phyloP scores from a whole-genome alignment of 2,329 filamentous ascomycete genomes.

The Bimuria novae-zelandiae region DNA sequence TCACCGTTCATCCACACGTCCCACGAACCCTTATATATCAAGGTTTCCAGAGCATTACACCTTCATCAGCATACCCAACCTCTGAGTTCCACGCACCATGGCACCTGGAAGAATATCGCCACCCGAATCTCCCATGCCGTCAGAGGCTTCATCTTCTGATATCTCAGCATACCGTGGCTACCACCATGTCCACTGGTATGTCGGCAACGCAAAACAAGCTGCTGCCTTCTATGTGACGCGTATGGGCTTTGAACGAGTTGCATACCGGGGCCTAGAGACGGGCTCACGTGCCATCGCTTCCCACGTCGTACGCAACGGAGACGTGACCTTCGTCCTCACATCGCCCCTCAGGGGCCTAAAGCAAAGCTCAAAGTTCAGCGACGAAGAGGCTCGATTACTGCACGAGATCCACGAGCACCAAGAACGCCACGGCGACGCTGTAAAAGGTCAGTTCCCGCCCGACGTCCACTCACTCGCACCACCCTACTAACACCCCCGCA shows the following conservation, averaged over 20 bases:
- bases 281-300: slow-evolving; percentile 80
- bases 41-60: too few species aligned
- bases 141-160: slow-evolving; percentile 31
- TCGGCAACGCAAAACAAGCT: slow-evolving; percentile 95
- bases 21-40: background rate
- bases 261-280: slow-evolving; percentile 87
- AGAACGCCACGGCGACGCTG: slow-evolving; percentile 86
- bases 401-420: slow-evolving; percentile 80
- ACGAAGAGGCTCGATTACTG: slow-evolving; percentile 68
- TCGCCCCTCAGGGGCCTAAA: slow-evolving; percentile 68
- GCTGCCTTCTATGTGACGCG: slow-evolving; percentile 85
- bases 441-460: slow-evolving; percentile 71
- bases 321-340: slow-evolving; percentile 81
- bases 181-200: slow-evolving; percentile 94
- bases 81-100: slow-evolving; percentile 23
- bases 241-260: slow-evolving; percentile 82
- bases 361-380: slow-evolving; percentile 34
- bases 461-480: too few species aligned
- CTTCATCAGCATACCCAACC: too few species aligned
- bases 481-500: slow-evolving; percentile 22
- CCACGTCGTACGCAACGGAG: slow-evolving; percentile 78
- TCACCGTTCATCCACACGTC: background rate
- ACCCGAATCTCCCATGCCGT: slow-evolving; percentile 46
- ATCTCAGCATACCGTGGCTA: slow-evolving; percentile 73
- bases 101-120: slow-evolving; percentile 45